Percentiles rank a stretch among this genome's conserved stretches.
These are phyloP conservation scores for Nakazawaea populi DNA, from an alignment of 805 yeast genomes.

Conservation along the genomic window DNA sequence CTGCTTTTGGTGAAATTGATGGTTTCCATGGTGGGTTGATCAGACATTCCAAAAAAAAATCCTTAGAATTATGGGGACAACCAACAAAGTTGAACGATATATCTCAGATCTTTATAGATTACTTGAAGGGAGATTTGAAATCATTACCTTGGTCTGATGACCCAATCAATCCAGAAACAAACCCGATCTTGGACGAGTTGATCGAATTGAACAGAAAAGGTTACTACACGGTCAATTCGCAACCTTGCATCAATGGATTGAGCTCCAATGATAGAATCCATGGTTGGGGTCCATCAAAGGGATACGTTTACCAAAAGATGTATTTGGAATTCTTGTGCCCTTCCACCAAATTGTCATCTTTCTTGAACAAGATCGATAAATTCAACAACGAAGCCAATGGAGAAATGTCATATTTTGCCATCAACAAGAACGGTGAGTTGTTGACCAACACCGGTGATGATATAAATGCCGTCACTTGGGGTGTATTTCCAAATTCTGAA, in stretches of 20 bases:
- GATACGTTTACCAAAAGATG: conserved; percentile 92
- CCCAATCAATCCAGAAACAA: conserved; percentile 75
- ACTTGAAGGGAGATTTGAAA: conserved; percentile 62
- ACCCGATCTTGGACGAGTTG: conserved; percentile 52
- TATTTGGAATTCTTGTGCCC: conserved; percentile 83
- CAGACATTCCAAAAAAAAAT: conserved; percentile 76
- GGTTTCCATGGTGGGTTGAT: conserved; percentile 73
- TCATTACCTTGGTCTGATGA: conserved; percentile 95
- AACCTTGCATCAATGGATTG: conserved; percentile 84
- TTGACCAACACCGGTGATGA: conserved; percentile 65
- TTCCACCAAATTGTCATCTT: conserved; percentile 30
- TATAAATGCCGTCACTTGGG: conserved; percentile 98
- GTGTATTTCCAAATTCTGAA: conserved; percentile 94
- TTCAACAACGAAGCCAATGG: conserved; percentile 33
- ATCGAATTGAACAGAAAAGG: conserved; percentile 61
- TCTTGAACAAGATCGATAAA: conserved; percentile 39
- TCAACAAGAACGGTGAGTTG: conserved; percentile 51
- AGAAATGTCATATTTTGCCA: conserved; percentile 72
- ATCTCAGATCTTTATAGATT: conserved; percentile 56
- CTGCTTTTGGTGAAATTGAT: conserved; percentile 91
- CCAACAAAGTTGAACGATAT: conserved; percentile 62
- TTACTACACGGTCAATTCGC: conserved; percentile 83
- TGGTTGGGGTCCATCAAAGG: conserved; percentile 96
- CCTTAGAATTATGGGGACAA: conserved; percentile 82
- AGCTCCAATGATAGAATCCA: conserved; percentile 61